Base-by-base conservation (phyloP, 2,329 filamentous ascomycete genomes). In the Stagonosporopsis rhizophila region DNA sequence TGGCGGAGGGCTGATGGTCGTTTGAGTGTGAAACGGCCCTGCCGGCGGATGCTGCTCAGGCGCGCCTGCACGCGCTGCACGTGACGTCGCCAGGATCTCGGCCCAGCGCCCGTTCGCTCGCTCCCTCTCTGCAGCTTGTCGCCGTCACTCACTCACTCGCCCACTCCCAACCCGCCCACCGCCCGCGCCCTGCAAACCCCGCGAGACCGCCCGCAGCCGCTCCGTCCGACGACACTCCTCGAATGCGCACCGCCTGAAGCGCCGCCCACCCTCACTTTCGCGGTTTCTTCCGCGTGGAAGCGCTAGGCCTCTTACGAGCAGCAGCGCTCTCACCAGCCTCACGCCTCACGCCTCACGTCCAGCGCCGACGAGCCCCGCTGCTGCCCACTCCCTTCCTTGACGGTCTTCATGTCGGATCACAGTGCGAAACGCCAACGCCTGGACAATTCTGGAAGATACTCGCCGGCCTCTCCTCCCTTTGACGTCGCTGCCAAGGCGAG, bases 401-500 rank as follows among this genome's bases (percentile, higher is more conserved):
- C 67, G 60, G 62, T 53, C 60, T 62, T 58, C 61, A 75, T 74
- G 72, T 74, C 72, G 68, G 67, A 73, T 66, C 71, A 67, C 60
- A 64, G 59, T 52, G 64, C 71, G 57, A 78, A 77, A 70, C 74
- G 75, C 62, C 74, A 73, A 70, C 72, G 75, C 72, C 63, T 78
- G 66, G 67, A 68, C 61, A 67, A 65, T 56, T 71, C 69, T 53
- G 75, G 75, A 62, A 72, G 77, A 48, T 81, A 78, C 67, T 80
- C 77, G 44, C 79, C 79, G 53, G 77, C 76, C 49, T 78, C 75
- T 51, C 78, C 78, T 53, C 71, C 77, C 47, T 75, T 76, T 69
- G 71, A 76, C 72, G 67, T 73, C 56, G 69, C 68, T 63, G 72
- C 71, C 67, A 74, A 74, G 71, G 60, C 70, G 52, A 69, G 61